These are phyloP conservation scores for Rosa lucieae DNA, from an alignment of 306 rosid genomes.

Conservation along the genomic window DNA sequence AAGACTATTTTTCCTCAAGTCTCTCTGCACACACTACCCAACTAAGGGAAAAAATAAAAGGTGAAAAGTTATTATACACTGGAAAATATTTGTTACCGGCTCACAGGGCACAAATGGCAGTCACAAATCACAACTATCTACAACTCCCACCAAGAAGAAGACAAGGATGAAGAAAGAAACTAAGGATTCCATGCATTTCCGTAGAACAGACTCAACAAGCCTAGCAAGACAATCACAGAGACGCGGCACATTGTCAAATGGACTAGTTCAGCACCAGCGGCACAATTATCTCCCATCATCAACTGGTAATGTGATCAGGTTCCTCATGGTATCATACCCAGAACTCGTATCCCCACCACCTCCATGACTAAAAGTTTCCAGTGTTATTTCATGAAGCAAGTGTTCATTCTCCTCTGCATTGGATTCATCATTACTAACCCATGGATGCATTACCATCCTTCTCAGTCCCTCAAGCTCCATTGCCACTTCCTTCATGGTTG, in stretches of 20 bases:
- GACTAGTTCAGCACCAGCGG: neutral
- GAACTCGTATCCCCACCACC: neutral
- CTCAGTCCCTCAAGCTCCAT: constrained; percentile 34
- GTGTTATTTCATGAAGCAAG: constrained; percentile 5
- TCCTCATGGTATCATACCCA: constrained; percentile 1
- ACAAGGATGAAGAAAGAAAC: neutral
- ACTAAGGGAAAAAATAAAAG: too few species aligned
- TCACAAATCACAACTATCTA: neutral
- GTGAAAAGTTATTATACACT: too few species aligned
- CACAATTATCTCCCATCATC: constrained; percentile 3
- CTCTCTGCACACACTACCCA: neutral
- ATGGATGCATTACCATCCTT: constrained; percentile 14
- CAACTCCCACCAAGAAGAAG: neutral
- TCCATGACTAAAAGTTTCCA: neutral
- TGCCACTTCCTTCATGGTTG: constrained; percentile 38
- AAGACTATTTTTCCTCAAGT: neutral
- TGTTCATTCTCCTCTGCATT: constrained; percentile 16
- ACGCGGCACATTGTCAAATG: neutral
- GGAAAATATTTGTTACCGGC: neutral
- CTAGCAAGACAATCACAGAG: neutral
- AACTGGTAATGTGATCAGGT: neutral
- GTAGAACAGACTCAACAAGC: neutral
- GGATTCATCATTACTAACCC: neutral
- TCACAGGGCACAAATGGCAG: neutral
- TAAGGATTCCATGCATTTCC: neutral